phyloP scores from a whole-genome alignment of 169 alveolate species.

The Plasmodium berghei region DNA sequence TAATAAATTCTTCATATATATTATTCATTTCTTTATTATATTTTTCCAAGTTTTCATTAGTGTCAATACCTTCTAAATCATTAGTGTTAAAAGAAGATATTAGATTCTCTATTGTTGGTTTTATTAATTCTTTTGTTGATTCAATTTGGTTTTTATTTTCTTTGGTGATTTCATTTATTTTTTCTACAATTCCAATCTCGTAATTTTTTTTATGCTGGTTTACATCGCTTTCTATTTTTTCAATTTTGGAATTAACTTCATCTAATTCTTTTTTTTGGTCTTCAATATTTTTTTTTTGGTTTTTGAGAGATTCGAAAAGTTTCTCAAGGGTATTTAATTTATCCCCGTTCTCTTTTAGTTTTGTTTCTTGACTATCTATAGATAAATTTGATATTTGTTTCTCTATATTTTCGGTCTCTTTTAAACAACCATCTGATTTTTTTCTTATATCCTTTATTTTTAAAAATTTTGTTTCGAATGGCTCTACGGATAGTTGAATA shows the following conservation, averaged over 20 bases:
- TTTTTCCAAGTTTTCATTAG: not conserved
- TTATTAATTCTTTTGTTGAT: not conserved
- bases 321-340: not conserved
- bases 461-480: not conserved
- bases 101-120: not conserved
- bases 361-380: not conserved
- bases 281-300: not conserved
- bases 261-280: conserved; percentile 3
- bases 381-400: not conserved
- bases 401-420: not conserved
- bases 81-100: not conserved
- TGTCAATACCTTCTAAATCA: not conserved
- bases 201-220: conserved; percentile 8
- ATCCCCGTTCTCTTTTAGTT: not conserved
- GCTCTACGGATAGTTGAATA: conserved; percentile 1
- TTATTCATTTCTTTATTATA: not conserved
- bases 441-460: not conserved
- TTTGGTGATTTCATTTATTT: conserved; percentile 13
- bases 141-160: conserved; percentile 3
- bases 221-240: conserved; percentile 9
- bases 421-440: not conserved
- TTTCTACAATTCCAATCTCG: conserved; percentile 30
- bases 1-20: not conserved
- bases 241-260: not conserved
- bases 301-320: not conserved